Base-by-base conservation (phyloP, 164 flowering plant genomes). In the Protea cynaroides region DNA sequence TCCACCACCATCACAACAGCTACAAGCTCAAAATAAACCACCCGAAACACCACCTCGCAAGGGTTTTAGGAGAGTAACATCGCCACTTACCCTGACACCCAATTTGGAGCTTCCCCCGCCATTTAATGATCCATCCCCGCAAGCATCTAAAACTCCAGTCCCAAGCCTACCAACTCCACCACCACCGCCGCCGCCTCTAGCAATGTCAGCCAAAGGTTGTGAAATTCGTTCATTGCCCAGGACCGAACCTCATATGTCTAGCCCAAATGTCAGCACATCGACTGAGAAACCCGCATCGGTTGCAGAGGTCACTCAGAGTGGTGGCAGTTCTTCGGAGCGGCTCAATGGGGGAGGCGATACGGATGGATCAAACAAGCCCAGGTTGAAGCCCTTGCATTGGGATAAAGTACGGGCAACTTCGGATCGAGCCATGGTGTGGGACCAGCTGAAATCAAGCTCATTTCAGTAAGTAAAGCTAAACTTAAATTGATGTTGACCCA, bases 331-430 rank as follows among this genome's bases (percentile, higher is more conserved):
- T 22, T 58, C 75, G 7, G 88, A 76, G 69, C 75, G 62, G 56
- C 66, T 55, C 46, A 78, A 77, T 56, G 81, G 55, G 22, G 88
- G 24, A 24, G 76, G 82, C 18, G 84, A 82, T 19, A 54, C 15
- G 13, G 88, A 81, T 43, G 86, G 76, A 49, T 72, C 70, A 29
- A 29, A 29, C 21, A 87, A 74, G 46, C 92, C 97, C 34, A 88
- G 70, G 75, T 72, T 95, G 77, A 95, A 88, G 83, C 91, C 98
- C 61, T 76, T 95, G 72, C 98, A 95, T 60, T 95, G 99, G 99
- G 99, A 95, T 76, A 92, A 95, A 81, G 99, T 95, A 18, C 69
- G 96, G 19, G 96, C 99, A 25, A 85, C 82, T 62, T 90, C 99
- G 22, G 97, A 90, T 61, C 77, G 95, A 65, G 96, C 85, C 62